Base-by-base conservation (phyloP, 2,329 filamentous ascomycete species). In the Diaporthe amygdali region DNA sequence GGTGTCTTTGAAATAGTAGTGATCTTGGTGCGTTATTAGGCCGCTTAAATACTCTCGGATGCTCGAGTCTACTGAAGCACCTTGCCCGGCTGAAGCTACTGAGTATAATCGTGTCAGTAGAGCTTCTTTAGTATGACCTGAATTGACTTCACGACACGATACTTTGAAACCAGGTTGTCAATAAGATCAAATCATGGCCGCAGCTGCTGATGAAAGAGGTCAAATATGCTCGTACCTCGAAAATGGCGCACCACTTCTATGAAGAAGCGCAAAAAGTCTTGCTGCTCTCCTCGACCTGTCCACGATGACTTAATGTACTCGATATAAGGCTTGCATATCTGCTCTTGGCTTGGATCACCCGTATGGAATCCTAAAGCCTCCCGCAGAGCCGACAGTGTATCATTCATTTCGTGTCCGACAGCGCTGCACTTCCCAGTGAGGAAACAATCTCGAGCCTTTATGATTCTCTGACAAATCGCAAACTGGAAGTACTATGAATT, bases 1-100 rank as follows among this genome's bases (percentile, higher is more conserved):
- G 1, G 54, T 59, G 22, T 59, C 54, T 34, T 41, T 59, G 54
- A 59, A 59, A 1, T 59, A 59, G 15, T 59, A 59, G 0, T 59
- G 54, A 12, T 59, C 54, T 2, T 27, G 54, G 12, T 8, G 10
- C 2, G 3, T 7, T 1, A 41, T 0, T 0, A 59, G 7, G 10
- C 7, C 25, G 1, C 6, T 59, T 8, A 59, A 6, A 6, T 20
- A 59, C 1, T 2, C 34, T 14, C 1, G 54, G 2, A 59, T 59
- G 3, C 34, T 59, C 1, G 15, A 41, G 8, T 41, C 54, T n/a
- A 34, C 0, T 41, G 54, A 12, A 6, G 10, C n/a, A 5, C 6
- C 2, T 0, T 56, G 54, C 41, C 0, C 32, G 0, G 22, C n/a
- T 17, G 34, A 15, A 12, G 15, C 14, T 6, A 0, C 52, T 10